Evolutionary conservation across 345 rosid species (phyloP).

Genomic region (Populus euphratica): DNA sequence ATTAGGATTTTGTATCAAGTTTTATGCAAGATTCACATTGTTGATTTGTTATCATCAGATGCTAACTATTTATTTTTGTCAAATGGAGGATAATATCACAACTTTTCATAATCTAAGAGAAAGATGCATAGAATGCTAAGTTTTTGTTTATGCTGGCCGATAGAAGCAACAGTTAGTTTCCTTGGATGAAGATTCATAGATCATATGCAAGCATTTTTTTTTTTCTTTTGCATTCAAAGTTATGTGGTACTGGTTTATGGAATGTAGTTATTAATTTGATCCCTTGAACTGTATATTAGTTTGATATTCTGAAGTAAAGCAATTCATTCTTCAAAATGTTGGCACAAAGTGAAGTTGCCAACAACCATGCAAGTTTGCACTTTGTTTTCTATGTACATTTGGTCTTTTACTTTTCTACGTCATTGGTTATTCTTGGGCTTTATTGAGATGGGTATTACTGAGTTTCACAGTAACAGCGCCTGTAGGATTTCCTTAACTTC

Average conservation of each 20-base stretch:
- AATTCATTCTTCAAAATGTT: not conserved
- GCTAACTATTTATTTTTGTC: not conserved
- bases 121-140: not conserved
- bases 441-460: not conserved
- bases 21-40: not conserved
- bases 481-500: not conserved
- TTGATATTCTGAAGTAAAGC: not conserved
- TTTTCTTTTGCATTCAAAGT: not conserved
- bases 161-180: not conserved
- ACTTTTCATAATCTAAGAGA: not conserved
- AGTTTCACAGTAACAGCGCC: not conserved
- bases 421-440: not conserved
- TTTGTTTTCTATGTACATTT: not conserved
- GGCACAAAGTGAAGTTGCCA: not conserved
- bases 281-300: not conserved
- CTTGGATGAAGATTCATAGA: not conserved
- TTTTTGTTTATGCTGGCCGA: too few species aligned
- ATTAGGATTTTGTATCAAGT: not conserved
- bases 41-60: not conserved
- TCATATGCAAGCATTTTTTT: not conserved
- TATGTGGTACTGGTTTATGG: not conserved
- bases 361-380: not conserved
- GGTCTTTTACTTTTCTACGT: not conserved
- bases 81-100: not conserved
- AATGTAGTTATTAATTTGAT: not conserved